Evolutionary conservation across 2,329 filamentous ascomycete genomes (phyloP), one percentile per base, ranked within the genome.

Genomic region (Ceratocystiopsis brevicomis): DNA sequence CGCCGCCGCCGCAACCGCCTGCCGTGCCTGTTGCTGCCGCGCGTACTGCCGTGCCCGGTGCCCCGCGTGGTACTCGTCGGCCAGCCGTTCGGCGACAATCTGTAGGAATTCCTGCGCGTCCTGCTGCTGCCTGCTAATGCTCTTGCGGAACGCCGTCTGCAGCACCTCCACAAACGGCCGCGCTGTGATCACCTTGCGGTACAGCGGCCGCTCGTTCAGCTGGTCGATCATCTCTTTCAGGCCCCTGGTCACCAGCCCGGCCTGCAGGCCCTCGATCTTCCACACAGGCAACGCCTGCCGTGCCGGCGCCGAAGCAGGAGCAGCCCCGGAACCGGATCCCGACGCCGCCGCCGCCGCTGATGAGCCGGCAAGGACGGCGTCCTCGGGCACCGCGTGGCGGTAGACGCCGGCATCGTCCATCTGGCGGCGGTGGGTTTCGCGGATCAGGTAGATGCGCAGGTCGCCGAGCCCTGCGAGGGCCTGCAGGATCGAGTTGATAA

Each of bases 81-180:
- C 86, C 44, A 98, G 66, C 42, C 88, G 73, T 63, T 98, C 88
- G 3, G 85, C 81, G 13, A 98, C 80, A 41, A 96, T 79, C 62
- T 98, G 90, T 44, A 98, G 62, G 50, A 98, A 95, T 59, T 98
- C 90, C 56, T 98, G 90, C 12, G 90, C 90, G 63, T 98, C 90
- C 60, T 98, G 90, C 61, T 98, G 90, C 56, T 90, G 85, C 43
- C 88, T 72, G 56, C 83, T 95, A 53, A 98, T 93, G 53, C 83
- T 77, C 54, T 92, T 88, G 44, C 76, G 76, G 56, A 95, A 98
- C 1, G 88, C 86, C 30, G 68, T 66, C 62, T 98, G 90, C 42
- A 98, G 66, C 0, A 82, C 79, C 49, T 72, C 68, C 38, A 98
- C 81, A 56, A 98, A 95, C 1, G 71, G 71, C n/a, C 76, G 72